Base-by-base conservation (phyloP, 805 yeast species). In the Kodamaea leandrae region DNA sequence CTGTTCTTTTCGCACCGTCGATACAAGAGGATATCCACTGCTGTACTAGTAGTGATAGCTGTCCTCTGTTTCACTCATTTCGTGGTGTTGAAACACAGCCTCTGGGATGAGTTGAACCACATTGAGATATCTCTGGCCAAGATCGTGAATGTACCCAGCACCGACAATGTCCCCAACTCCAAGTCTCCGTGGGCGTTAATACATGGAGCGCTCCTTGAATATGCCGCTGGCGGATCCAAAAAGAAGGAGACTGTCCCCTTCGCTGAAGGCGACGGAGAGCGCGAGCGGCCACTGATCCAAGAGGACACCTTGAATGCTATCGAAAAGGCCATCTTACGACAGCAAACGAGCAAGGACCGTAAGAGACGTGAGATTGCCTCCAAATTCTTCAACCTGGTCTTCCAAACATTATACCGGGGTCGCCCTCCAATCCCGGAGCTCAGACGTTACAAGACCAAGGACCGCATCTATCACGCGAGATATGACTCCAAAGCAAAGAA, bases 381-480 rank as follows among this genome's bases (percentile, higher is more conserved):
- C 47, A 54, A 60, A 15, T 72, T 72, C 45, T 77, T 70, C 51
- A 57, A 63, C 17, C 43, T 52, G 1, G 65, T 78, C 7, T 74
- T 78, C 48, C 56, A 64, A 4, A 58, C 66, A 3, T 52, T 74
- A 39, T 53, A 63, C 36, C 54, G 62, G 13, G 72, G 74, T 9
- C 64, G 61, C 47, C 87, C 87, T 1, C 49, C 58, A 4, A 60
- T 76, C 2, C 54, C 58, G 0, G 59, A 63, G 17, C 58, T 82
- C 34, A 63, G 63, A 19, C 60, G 59, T 6, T 80, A 78, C 54
- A 61, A 61, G 20, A 60, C 72, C 8, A 63, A 66, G 2, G 67
- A 74, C 8, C 58, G 80, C 43, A 75, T 77, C 18, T 75, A 73
- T 47, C 80, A 76, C 48, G 81, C 82, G 1, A 71, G 79, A 18